A percentile compares a stretch with the other conserved stretches of the same genome.
Evolutionary conservation across 2,329 filamentous ascomycete genomes (phyloP).

Genomic region (Dactylellina parvicollis): DNA sequence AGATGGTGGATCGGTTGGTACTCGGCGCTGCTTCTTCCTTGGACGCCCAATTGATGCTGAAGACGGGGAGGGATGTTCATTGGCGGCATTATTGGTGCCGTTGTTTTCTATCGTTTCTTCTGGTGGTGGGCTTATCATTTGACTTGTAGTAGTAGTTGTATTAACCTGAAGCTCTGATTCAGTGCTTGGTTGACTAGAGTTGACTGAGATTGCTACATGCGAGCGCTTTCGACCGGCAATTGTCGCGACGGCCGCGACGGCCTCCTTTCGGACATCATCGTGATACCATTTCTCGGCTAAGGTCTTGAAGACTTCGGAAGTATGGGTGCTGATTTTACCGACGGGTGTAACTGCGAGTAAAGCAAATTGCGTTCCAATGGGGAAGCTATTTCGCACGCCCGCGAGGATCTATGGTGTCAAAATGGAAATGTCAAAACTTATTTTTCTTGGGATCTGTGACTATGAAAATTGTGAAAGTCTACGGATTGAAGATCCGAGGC

Average conservation of each 20-base stretch:
- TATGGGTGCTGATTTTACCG: conserved; percentile 52
- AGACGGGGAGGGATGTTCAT: conserved; percentile 18
- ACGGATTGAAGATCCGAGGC: no score
- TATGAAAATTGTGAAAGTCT: no score
- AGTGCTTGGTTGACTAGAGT: background rate
- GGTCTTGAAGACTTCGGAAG: conserved; percentile 55
- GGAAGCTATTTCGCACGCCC: conserved; percentile 39
- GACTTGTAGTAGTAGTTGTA: background rate
- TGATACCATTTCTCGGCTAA: conserved; percentile 56
- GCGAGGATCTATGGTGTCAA: conserved; percentile 26
- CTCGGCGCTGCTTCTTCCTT: conserved; percentile 24
- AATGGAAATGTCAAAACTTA: no score
- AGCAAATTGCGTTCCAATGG: conserved; percentile 55
- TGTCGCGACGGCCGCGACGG: conserved; percentile 23
- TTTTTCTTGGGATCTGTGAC: no score
- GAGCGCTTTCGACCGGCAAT: conserved; percentile 35
- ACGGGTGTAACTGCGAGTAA: conserved; percentile 57
- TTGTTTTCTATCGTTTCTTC: conserved; percentile 17
- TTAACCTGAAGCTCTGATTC: background rate
- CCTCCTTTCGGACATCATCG: conserved; percentile 55
- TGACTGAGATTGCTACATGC: background rate
- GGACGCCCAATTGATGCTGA: conserved; percentile 15
- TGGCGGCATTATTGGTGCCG: background rate
- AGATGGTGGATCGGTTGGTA: background rate
- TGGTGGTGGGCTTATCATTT: conserved; percentile 18